Percentiles rank a stretch among this genome's conserved stretches.
phyloP scores from a whole-genome alignment of 352 stramenopile genomes.

The Lagenidium giganteum region DNA sequence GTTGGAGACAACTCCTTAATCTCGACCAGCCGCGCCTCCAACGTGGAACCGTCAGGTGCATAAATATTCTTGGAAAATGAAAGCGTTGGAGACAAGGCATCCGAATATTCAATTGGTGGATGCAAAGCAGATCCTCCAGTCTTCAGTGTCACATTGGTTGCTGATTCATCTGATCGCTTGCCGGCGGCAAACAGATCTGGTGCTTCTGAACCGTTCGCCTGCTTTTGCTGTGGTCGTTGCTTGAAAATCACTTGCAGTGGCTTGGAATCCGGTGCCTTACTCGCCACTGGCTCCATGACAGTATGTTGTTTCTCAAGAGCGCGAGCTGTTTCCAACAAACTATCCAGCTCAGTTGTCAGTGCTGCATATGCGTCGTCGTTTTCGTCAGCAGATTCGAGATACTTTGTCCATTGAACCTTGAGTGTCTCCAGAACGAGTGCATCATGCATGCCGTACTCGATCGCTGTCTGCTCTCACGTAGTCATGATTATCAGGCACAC shows the following conservation, averaged over 20 bases:
- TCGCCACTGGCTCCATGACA: slow-evolving; percentile 25
- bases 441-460: slow-evolving; percentile 60
- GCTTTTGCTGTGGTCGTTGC: slow-evolving; percentile 52
- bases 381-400: no score
- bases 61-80: slow-evolving; percentile 58
- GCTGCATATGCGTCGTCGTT: no score
- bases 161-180: neutral
- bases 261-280: slow-evolving; percentile 16
- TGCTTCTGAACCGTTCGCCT: slow-evolving; percentile 1
- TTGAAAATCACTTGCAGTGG: slow-evolving; percentile 74
- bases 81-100: slow-evolving; percentile 39
- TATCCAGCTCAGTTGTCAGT: slow-evolving; percentile 28
- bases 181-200: no score
- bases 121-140: slow-evolving; percentile 3
- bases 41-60: slow-evolving; percentile 39
- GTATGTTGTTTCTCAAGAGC: slow-evolving; percentile 32
- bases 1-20: slow-evolving; percentile 37
- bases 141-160: neutral
- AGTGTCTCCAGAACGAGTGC: slow-evolving; percentile 35
- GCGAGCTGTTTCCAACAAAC: slow-evolving; percentile 31
- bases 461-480: slow-evolving; percentile 33
- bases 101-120: slow-evolving; percentile 45
- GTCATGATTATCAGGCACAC: no score
- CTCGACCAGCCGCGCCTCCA: slow-evolving; percentile 47
- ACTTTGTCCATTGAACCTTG: slow-evolving; percentile 42